Evolutionary conservation across 805 yeast species (phyloP).

Genomic region (Kodamaea kaohsiungensis): DNA sequence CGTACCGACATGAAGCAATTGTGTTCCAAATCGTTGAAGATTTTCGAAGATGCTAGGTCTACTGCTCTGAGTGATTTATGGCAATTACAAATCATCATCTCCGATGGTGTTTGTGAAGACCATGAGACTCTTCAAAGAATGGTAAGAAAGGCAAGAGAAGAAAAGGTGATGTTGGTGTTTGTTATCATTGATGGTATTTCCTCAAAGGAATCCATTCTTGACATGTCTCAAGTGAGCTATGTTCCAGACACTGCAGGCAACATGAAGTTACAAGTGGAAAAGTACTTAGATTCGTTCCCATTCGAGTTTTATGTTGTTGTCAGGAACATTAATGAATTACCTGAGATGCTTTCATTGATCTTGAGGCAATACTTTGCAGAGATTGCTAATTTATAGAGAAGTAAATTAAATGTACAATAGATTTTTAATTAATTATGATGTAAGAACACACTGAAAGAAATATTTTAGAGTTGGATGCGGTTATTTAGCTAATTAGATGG

Average conservation of each 20-base stretch:
- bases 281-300: conserved; percentile 91
- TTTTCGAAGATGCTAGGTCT: conserved; percentile 63
- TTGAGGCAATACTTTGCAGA: conserved; percentile 91
- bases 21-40: conserved; percentile 66
- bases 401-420: neutral
- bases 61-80: conserved; percentile 64
- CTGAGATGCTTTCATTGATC: conserved; percentile 86
- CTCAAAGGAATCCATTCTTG: conserved; percentile 82
- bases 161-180: conserved; percentile 90
- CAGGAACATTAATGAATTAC: conserved; percentile 82
- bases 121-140: conserved; percentile 79
- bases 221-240: conserved; percentile 91
- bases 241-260: conserved; percentile 67
- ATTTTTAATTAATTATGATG: neutral
- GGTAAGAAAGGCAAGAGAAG: conserved; percentile 90
- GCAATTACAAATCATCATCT: conserved; percentile 89
- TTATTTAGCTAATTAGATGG: no score
- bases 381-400: conserved; percentile 22
- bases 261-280: conserved; percentile 72
- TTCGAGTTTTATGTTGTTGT: conserved; percentile 96
- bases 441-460: no score
- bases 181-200: conserved; percentile 90
- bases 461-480: no score
- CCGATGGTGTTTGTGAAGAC: conserved; percentile 98
- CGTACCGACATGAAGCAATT: conserved; percentile 80